phyloP scores from a whole-genome alignment of 1,284 basidiomycete genomes.

The Cryptococcus depauperatus region DNA sequence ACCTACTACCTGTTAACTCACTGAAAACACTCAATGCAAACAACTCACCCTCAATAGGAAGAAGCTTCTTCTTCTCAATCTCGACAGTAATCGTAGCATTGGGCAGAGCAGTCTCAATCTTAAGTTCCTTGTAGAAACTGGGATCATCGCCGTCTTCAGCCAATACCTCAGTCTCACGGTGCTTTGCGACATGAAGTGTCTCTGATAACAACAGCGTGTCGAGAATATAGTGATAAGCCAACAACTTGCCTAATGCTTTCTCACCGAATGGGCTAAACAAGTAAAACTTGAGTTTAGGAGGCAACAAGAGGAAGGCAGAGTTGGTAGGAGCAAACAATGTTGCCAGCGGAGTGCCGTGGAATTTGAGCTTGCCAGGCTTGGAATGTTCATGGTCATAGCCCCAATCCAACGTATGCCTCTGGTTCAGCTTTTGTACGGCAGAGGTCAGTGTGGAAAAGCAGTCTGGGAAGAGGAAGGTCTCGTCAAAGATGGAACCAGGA shows the following conservation, averaged over 20 bases:
- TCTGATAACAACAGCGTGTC: constrained; percentile 53
- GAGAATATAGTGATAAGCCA: constrained; percentile 62
- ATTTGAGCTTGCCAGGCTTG: constrained; percentile 40
- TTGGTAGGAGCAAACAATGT: constrained; percentile 63
- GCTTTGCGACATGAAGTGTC: constrained; percentile 43
- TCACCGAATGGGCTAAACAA: constrained; percentile 63
- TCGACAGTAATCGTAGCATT: constrained; percentile 51
- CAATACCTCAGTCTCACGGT: constrained; percentile 13
- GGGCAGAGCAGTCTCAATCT: constrained; percentile 50
- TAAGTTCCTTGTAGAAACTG: constrained; percentile 49
- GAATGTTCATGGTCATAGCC: constrained; percentile 45
- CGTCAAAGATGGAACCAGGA: constrained; percentile 56
- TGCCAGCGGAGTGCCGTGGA: constrained; percentile 51
- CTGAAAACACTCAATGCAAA: not conserved
- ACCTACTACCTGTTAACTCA: constrained; percentile 23
- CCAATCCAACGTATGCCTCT: constrained; percentile 45
- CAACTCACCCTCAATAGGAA: constrained; percentile 37
- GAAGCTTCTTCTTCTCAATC: constrained; percentile 50
- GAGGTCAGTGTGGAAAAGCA: constrained; percentile 55
- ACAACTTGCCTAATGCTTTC: constrained; percentile 53
- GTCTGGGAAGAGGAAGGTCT: constrained; percentile 53
- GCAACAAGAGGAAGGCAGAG: constrained; percentile 55
- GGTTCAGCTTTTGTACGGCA: constrained; percentile 53
- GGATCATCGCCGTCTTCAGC: constrained; percentile 34
- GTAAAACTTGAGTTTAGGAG: constrained; percentile 53